Evolutionary conservation across 805 yeast genomes (phyloP), one percentile per base, ranked within the genome.

Genomic region (Candida khao-thaluensis): DNA sequence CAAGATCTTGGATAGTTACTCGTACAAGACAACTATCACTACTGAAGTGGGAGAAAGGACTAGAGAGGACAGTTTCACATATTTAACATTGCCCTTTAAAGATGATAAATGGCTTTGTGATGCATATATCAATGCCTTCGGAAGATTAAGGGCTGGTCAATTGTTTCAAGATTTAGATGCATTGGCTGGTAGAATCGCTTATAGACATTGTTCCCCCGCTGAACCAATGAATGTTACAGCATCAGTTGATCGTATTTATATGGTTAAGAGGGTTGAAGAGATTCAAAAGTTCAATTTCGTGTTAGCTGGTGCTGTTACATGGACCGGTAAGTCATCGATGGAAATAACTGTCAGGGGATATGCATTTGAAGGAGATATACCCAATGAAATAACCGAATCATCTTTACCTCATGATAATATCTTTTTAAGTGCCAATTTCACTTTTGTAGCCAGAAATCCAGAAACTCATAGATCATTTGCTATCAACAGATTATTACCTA

Each of bases 151-250:
- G 54, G 87, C 87, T 52, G 98, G 97, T 28, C 96, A 89, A 60
- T 71, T 90, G 47, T 90, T 90, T 62, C 96, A 90, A 68, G 98
- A 90, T 62, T 69, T 90, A 53, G 98, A 90, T 57, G 90, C 96
- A 4, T 69, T 90, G 44, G 96, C 97, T 2, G 98, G 97, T 24
- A 80, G 91, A 56, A 89, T 90, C 52, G 95, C 96, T 16, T 85
- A 89, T 60, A 76, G 85, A 54, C 97, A 90, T 59, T 86, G 95
- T 63, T 73, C 84, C n/a, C 98, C 98, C 0, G 95, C 96, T 0
- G 89, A 85, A 57, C 97, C 98, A 8, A 88, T 89, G 61, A 85
- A 90, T 57, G 98, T 90, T 30, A 90, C 98, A 7, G 97, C 97
- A 1, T 81, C 93, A 18, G 96, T 90, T 18, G 97, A 91, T 64